These are phyloP conservation scores for Blastomyces silverae DNA, from an alignment of 2,329 filamentous ascomycete genomes.

Conservation along the genomic window DNA sequence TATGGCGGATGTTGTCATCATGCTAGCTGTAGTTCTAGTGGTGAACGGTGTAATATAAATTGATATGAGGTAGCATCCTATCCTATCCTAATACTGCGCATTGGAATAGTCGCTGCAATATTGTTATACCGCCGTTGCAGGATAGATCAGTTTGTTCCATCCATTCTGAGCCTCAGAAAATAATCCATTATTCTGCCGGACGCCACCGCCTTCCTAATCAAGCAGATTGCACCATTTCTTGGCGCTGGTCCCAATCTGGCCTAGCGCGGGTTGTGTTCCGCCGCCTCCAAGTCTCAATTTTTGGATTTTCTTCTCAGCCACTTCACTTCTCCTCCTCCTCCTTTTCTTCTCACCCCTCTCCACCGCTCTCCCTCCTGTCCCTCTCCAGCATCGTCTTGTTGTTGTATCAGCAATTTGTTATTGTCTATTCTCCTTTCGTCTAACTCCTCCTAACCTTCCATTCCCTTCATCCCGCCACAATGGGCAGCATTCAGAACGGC, in stretches of 20 bases:
- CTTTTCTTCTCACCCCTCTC: conserved; percentile 15
- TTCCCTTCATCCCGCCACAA: conserved; percentile 41
- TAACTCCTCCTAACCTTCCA: background rate
- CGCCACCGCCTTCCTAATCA: conserved; percentile 11
- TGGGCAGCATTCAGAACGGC: conserved; percentile 38
- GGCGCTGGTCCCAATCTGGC: background rate
- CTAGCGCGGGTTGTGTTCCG: conserved; percentile 6
- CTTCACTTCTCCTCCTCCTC: conserved; percentile 18
- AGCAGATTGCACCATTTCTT: background rate
- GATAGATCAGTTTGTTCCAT: no score
- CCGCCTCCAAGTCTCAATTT: conserved; percentile 13
- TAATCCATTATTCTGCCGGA: conserved; percentile 13
- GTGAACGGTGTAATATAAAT: no score
- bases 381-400: conserved; percentile 22
- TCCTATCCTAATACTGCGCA: background rate
- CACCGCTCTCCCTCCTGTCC: conserved; percentile 25
- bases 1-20: background rate
- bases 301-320: conserved; percentile 12
- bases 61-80: background rate
- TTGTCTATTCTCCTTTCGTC: conserved; percentile 19
- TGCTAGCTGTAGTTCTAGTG: background rate
- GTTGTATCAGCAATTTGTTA: conserved; percentile 23
- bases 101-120: background rate
- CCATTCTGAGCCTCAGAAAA: no score
- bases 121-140: background rate